phyloP scores from a whole-genome alignment of 148 eudicot species.

The Amaranthus cruentus region DNA sequence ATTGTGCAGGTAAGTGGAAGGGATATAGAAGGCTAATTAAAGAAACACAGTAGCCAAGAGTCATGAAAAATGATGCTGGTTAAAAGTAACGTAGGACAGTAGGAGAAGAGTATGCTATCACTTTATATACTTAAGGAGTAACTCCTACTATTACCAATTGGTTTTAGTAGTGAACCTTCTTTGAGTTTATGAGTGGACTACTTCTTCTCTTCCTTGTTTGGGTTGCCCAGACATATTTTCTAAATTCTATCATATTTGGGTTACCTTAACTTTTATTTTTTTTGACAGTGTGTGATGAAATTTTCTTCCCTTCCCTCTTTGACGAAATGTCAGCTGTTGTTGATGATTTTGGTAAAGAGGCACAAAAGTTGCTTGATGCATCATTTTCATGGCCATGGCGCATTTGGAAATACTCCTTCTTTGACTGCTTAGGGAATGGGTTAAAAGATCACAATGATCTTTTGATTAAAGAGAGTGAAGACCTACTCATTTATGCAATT shows the following conservation, averaged over 20 bases:
- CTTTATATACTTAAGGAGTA: no score
- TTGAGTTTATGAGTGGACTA: no score
- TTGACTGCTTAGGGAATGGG: conserved; percentile 1
- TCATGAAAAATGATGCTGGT: not conserved
- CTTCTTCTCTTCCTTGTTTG: no score
- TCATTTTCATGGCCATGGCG: conserved; percentile 2
- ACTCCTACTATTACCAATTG: no score
- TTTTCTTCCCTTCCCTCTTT: conserved; percentile 16
- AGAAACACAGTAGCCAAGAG: conserved; percentile 13
- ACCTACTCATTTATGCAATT: conserved; percentile 21
- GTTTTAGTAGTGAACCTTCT: no score
- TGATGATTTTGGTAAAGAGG: conserved; percentile 11
- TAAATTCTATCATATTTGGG: not conserved
- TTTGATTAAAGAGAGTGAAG: conserved; percentile 9
- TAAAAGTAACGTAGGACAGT: not conserved
- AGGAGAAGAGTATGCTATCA: no score
- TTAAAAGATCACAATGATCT: not conserved
- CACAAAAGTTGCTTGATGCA: conserved; percentile 17
- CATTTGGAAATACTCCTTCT: conserved; percentile 3
- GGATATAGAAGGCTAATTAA: not conserved
- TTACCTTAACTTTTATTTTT: not conserved
- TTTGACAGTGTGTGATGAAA: conserved; percentile 17
- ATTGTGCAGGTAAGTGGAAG: conserved; percentile 12
- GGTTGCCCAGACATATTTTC: no score
- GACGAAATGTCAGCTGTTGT: conserved; percentile 22